Conservation (phyloP, 2,329 filamentous ascomycete species). For the Chaetothyriales sp. region DNA sequence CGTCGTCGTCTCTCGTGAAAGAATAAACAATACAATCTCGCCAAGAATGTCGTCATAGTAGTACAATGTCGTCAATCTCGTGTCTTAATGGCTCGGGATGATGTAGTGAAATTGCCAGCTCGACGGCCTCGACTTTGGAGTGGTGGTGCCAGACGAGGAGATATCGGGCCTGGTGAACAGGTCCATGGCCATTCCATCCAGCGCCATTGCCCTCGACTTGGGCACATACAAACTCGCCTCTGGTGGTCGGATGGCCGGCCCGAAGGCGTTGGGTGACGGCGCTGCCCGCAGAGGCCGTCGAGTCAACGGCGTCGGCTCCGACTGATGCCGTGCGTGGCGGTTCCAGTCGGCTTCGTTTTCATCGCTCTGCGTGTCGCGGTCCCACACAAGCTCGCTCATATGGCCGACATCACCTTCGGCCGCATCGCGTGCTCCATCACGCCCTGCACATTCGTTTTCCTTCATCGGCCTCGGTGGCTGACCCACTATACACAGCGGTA, state of each 20-base stretch:
- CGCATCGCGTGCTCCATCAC: conserved; percentile 5
- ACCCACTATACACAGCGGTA: conserved; percentile 14
- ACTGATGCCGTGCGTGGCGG: neutral
- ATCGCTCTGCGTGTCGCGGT: neutral
- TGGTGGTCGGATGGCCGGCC: neutral
- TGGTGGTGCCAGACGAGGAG: neutral
- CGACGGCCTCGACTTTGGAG: neutral
- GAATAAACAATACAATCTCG: neutral
- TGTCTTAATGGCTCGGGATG: conserved; percentile 1
- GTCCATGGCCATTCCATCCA: neutral
- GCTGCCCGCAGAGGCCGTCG: neutral
- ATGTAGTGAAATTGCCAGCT: conserved; percentile 15
- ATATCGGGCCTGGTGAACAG: neutral
- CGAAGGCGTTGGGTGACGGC: neutral
- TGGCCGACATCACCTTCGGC: conserved; percentile 1
- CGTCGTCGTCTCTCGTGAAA: neutral
- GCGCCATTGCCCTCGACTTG: neutral
- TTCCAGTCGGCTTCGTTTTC: neutral
- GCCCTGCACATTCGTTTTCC: neutral
- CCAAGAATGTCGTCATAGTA: neutral
- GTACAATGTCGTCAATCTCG: neutral
- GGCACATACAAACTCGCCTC: neutral
- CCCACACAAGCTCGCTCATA: conserved; percentile 1
- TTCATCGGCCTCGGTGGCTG: conserved; percentile 2
- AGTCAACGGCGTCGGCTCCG: neutral